Conservation (phyloP, 192 early-diverging fungal genomes). For the Rhizoclosmatium globosum region DNA sequence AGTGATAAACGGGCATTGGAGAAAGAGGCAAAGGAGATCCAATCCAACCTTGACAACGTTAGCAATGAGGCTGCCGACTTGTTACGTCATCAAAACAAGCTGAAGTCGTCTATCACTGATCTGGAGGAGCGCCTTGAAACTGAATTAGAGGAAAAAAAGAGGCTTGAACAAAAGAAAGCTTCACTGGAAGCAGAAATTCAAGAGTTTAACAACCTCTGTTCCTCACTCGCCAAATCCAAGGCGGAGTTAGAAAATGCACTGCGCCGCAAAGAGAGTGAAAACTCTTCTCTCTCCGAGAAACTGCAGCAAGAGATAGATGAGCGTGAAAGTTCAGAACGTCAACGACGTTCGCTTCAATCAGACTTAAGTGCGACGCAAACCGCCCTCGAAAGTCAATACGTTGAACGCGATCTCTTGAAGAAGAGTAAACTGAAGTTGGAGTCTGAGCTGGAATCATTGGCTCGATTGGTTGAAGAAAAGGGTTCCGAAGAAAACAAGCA, state of each 20-base stretch:
- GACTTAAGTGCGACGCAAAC: constrained; percentile 47
- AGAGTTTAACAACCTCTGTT: constrained; percentile 41
- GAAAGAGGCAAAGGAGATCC: constrained; percentile 50
- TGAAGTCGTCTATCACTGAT: constrained; percentile 53
- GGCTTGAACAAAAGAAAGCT: constrained; percentile 42
- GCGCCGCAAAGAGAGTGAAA: constrained; percentile 57
- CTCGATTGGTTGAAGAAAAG: constrained; percentile 59
- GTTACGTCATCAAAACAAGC: constrained; percentile 55
- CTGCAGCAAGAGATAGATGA: constrained; percentile 49
- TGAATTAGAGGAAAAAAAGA: constrained; percentile 51
- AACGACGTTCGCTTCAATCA: constrained; percentile 55
- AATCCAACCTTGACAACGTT: constrained; percentile 54
- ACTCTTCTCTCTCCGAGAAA: constrained; percentile 45
- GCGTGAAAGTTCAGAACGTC: constrained; percentile 59
- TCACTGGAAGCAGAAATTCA: constrained; percentile 52
- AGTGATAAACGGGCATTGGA: constrained; percentile 56
- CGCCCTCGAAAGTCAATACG: constrained; percentile 56
- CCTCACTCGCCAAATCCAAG: constrained; percentile 46
- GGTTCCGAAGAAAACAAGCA: constrained; percentile 63
- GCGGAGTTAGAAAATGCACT: constrained; percentile 54
- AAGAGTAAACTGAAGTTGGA: constrained; percentile 62
- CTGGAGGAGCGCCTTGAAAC: constrained; percentile 56
- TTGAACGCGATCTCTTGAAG: constrained; percentile 57
- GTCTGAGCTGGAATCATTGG: constrained; percentile 51
- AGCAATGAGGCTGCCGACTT: constrained; percentile 54